Evolutionary conservation across 495 filamentous ascomycete species (phyloP).

Genomic region (Tuber indicum): DNA sequence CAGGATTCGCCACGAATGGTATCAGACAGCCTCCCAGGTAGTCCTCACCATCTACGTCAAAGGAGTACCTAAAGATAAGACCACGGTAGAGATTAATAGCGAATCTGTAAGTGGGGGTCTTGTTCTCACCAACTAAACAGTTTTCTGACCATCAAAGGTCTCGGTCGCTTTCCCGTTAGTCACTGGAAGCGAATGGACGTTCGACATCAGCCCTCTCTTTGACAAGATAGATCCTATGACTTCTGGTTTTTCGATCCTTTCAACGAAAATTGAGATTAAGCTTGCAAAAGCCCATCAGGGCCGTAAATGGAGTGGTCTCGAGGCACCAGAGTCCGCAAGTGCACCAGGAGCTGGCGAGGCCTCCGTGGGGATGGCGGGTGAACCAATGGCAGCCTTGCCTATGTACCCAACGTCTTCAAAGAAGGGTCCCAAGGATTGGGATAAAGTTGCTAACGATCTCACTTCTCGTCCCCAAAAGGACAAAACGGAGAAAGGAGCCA

Average conservation of each 20-base stretch:
- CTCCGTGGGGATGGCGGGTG: constrained; percentile 14
- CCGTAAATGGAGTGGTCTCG: constrained; percentile 69
- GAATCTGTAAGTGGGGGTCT: constrained; percentile 14
- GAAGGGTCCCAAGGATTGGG: constrained; percentile 84
- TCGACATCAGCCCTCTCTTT: constrained; percentile 65
- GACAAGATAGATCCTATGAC: constrained; percentile 55
- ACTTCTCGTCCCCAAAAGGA: constrained; percentile 47
- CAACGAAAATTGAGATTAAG: constrained; percentile 77
- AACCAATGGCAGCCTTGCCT: constrained; percentile 45
- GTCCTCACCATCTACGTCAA: constrained; percentile 67
- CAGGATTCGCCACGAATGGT: constrained; percentile 75
- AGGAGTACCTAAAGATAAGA: constrained; percentile 59
- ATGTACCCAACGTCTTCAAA: constrained; percentile 85
- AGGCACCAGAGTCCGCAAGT: constrained; percentile 46
- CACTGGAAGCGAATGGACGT: constrained; percentile 54
- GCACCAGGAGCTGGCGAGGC: constrained; percentile 8
- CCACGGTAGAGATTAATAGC: constrained; percentile 53
- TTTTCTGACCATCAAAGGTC: constrained; percentile 46
- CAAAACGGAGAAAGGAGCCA: constrained; percentile 29
- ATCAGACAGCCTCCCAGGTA: constrained; percentile 61
- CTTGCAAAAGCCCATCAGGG: constrained; percentile 62
- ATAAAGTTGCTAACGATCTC: constrained; percentile 61
- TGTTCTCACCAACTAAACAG: neutral
- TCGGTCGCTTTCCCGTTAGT: constrained; percentile 62
- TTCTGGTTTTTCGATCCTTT: constrained; percentile 58